Evolutionary conservation across 495 filamentous ascomycete species (phyloP).

Genomic region (Clavariopsis aquatica): DNA sequence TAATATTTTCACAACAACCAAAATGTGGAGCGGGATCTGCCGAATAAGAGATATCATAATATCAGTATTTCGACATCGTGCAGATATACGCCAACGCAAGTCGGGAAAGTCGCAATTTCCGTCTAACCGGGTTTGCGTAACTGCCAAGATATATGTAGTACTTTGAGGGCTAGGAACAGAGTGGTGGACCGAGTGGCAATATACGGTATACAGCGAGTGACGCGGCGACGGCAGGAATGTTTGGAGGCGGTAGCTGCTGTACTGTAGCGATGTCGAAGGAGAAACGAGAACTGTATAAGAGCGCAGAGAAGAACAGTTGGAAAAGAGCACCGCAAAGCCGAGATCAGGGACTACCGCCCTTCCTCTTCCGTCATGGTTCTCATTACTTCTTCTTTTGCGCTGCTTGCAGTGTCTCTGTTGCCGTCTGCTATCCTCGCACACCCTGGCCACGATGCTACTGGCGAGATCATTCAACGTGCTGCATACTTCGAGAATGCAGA

Average conservation of each 20-base stretch:
- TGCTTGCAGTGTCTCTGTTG: not conserved
- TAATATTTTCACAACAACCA: not conserved
- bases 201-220: slow-evolving; percentile 8
- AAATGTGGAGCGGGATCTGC: not conserved
- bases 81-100: not conserved
- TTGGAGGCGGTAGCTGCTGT: not conserved
- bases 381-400: not conserved
- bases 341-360: not conserved
- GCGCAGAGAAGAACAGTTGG: not conserved
- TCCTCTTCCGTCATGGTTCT: not conserved
- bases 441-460: slow-evolving; percentile 26
- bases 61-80: not conserved
- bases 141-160: not conserved
- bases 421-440: slow-evolving; percentile 17
- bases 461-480: slow-evolving; percentile 20
- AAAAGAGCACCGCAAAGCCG: not conserved
- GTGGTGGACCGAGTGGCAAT: not conserved
- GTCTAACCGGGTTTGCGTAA: not conserved
- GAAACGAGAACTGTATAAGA: not conserved
- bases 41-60: not conserved
- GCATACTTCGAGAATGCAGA: slow-evolving; percentile 9
- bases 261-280: not conserved
- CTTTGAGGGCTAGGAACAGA: not conserved
- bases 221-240: not conserved
- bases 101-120: slow-evolving; percentile 1